Percentiles rank a stretch among this genome's conserved stretches.
Evolutionary conservation across 805 yeast genomes (phyloP).

Genomic region (Ogataea populi-albae): DNA sequence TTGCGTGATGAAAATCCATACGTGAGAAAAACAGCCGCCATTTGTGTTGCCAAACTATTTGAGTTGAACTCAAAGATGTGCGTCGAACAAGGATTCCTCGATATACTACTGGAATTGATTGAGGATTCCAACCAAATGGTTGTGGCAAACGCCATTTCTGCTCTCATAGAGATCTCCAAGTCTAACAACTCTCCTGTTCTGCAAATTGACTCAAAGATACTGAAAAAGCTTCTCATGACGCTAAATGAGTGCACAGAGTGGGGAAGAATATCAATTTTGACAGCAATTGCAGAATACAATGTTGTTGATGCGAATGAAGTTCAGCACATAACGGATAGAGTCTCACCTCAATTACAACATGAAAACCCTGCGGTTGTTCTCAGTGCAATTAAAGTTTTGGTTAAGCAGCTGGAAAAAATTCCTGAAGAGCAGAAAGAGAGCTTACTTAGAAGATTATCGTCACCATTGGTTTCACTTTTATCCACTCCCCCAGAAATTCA

Average conservation of each 20-base stretch:
- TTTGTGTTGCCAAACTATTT: conserved; percentile 92
- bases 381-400: conserved; percentile 74
- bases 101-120: conserved; percentile 60
- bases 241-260: conserved; percentile 98
- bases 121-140: conserved; percentile 96
- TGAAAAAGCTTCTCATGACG: conserved; percentile 70
- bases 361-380: conserved; percentile 94
- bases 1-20: conserved; percentile 92
- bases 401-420: conserved; percentile 60
- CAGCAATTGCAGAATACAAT: conserved; percentile 72
- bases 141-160: conserved; percentile 87
- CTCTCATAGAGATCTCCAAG: conserved; percentile 70
- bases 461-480: conserved; percentile 84
- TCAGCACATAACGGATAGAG: conserved; percentile 80
- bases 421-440: conserved; percentile 35
- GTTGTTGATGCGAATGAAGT: conserved; percentile 63
- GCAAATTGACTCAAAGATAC: conserved; percentile 38
- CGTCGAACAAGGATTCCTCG: conserved; percentile 81
- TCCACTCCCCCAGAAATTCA: conserved; percentile 93
- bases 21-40: conserved; percentile 95
- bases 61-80: conserved; percentile 81
- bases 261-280: conserved; percentile 91
- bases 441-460: conserved; percentile 67
- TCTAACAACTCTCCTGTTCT: conserved; percentile 31
- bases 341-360: conserved; percentile 93